Percentiles rank a stretch among this genome's conserved stretches.
Conservation (phyloP, 2,329 filamentous ascomycete species). For the Penicillium italicum region DNA sequence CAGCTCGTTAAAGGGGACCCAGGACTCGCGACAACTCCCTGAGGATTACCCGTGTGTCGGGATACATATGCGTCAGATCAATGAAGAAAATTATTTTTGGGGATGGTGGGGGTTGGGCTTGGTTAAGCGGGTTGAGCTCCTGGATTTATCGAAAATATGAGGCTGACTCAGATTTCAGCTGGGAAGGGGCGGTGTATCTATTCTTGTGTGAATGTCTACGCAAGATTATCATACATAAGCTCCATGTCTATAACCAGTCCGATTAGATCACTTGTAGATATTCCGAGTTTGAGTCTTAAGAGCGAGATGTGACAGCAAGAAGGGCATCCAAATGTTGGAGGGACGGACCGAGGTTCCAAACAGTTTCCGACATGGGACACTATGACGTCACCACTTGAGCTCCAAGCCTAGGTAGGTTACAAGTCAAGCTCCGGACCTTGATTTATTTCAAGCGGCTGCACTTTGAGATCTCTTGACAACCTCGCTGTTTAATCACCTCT, state of each 20-base stretch:
- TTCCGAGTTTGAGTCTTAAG: too few species aligned
- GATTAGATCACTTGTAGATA: too few species aligned
- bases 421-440: not conserved
- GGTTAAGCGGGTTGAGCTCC: too few species aligned
- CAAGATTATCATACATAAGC: too few species aligned
- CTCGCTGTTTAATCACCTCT: not conserved
- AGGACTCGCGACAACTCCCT: not conserved
- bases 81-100: not conserved
- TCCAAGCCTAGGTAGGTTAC: too few species aligned
- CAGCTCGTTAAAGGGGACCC: slow-evolving; percentile 1
- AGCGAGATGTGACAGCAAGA: too few species aligned
- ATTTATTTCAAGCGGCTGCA: not conserved
- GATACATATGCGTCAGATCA: slow-evolving; percentile 13
- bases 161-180: too few species aligned
- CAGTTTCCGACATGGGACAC: not conserved
- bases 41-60: slow-evolving; percentile 2
- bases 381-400: not conserved
- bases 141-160: too few species aligned
- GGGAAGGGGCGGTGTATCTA: not conserved
- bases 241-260: too few species aligned
- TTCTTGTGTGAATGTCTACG: not conserved
- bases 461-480: not conserved
- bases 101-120: not conserved
- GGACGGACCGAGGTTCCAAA: too few species aligned
- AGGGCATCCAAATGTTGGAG: too few species aligned